Conservation (phyloP, 2,329 filamentous ascomycete species). For the Pochonia chlamydosporia region DNA sequence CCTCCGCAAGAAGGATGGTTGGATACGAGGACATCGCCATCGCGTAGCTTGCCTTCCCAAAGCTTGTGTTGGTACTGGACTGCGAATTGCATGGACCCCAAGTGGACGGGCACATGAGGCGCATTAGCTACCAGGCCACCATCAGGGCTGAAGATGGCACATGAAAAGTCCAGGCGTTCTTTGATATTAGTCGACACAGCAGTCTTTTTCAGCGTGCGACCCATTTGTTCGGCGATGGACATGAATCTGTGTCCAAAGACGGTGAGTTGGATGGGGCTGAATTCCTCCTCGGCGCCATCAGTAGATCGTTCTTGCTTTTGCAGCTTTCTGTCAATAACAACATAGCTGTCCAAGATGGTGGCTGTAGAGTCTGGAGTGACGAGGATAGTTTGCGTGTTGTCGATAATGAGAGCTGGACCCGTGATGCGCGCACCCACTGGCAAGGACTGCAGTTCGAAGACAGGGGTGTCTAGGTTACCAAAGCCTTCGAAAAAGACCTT, state of each 20-base stretch:
- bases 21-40: conserved; percentile 30
- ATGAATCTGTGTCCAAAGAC: conserved; percentile 80
- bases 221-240: conserved; percentile 82
- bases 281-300: conserved; percentile 12
- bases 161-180: conserved; percentile 75
- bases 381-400: conserved; percentile 68
- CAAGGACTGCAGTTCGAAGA: conserved; percentile 19
- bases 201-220: conserved; percentile 71
- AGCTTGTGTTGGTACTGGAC: conserved; percentile 64
- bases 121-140: conserved; percentile 70
- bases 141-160: conserved; percentile 69
- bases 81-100: conserved; percentile 76
- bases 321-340: conserved; percentile 23
- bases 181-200: conserved; percentile 75
- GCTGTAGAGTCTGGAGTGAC: conserved; percentile 42
- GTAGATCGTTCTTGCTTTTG: background rate
- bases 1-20: conserved; percentile 30
- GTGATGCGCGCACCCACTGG: conserved; percentile 10
- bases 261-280: conserved; percentile 60
- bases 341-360: conserved; percentile 27
- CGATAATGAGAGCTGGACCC: conserved; percentile 51
- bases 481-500: conserved; percentile 15
- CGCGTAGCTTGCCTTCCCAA: conserved; percentile 45
- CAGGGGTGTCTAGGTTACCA: conserved; percentile 18
- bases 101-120: conserved; percentile 69